Base-by-base conservation (phyloP, 257 asterid species). In the Fraxinus excelsior region DNA sequence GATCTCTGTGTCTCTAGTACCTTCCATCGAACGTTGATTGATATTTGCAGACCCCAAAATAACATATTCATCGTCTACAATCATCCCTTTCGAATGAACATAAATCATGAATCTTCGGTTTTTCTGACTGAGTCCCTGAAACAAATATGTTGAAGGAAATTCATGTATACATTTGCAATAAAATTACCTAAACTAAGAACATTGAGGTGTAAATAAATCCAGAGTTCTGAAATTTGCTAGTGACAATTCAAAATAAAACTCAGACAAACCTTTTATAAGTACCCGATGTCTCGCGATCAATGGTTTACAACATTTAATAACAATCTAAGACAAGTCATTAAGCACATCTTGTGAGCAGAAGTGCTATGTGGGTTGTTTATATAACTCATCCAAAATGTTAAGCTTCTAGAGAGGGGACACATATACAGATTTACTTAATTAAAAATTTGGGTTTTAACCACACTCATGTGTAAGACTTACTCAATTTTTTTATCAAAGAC, bases 31-130 rank as follows among this genome's bases (percentile, higher is more conserved):
- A 16, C 94, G 82, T 71, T 89, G 90, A 86, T 89, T 89, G 21
- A 89, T 89, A 80, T 89, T 89, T 53, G 94, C 92, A 3, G 94
- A 87, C 1, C 94, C 92, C 25, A 89, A 16, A 67, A 87, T 84
- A 31, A 89, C 88, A 18, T 89, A 89, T 74, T 89, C 91, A 32
- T 89, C 94, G 31, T 89, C 94, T 51, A 89, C 94, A 46, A 87
- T 70, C 92, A 89, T 89, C 72, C 94, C 94, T 81, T 89, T 89
- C 1, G 89, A 89, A 29, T 89, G 94, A 6, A 89, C 94, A 25
- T 89, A 89, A 1, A 89, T 86, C 94, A 89, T 89, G 66, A 87
- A 89, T 60, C 94, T 74, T 11, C 91, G 84, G 37, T 34, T 80
- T 85, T n/a, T 84, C 74, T 29, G 85, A 76, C 73, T 10, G 86